Conservation (phyloP, 176 grass and related monocot genomes). For the Juncus effusus region DNA sequence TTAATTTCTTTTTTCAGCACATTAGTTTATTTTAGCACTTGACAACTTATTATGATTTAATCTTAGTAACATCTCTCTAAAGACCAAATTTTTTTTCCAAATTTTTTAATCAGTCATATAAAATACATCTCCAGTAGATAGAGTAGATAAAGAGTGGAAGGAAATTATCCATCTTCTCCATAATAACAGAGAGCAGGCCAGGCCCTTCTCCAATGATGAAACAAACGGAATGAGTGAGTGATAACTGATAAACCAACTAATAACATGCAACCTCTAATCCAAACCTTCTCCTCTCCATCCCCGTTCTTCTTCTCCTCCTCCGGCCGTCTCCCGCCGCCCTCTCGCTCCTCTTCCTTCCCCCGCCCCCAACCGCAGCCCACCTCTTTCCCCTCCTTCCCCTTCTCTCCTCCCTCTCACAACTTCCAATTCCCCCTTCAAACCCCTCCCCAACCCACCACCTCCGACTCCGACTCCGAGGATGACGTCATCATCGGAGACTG, state of each 20-base stretch:
- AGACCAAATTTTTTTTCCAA: no score
- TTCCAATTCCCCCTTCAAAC: constrained; percentile 34
- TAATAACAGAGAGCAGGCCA: no score
- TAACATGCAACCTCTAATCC: constrained; percentile 11
- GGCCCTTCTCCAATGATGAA: no score
- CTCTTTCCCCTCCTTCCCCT: constrained; percentile 7
- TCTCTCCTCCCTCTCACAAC: constrained; percentile 23
- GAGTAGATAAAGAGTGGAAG: no score
- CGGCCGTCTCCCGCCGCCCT: constrained; percentile 25
- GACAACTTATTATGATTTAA: no score
- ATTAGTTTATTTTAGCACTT: no score
- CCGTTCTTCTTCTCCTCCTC: not conserved
- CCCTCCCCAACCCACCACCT: not conserved
- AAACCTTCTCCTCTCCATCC: constrained; percentile 19
- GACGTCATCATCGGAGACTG: constrained; percentile 78
- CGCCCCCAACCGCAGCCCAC: constrained; percentile 11
- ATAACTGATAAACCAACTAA: no score
- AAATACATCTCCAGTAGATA: no score
- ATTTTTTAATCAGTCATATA: no score
- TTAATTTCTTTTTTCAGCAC: no score
- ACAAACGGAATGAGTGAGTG: not conserved
- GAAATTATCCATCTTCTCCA: no score
- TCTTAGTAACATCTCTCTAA: no score
- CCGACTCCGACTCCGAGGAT: constrained; percentile 8
- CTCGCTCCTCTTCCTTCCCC: constrained; percentile 10